Conservation (phyloP, 2,329 filamentous ascomycete species). For the Colletotrichum sp. region DNA sequence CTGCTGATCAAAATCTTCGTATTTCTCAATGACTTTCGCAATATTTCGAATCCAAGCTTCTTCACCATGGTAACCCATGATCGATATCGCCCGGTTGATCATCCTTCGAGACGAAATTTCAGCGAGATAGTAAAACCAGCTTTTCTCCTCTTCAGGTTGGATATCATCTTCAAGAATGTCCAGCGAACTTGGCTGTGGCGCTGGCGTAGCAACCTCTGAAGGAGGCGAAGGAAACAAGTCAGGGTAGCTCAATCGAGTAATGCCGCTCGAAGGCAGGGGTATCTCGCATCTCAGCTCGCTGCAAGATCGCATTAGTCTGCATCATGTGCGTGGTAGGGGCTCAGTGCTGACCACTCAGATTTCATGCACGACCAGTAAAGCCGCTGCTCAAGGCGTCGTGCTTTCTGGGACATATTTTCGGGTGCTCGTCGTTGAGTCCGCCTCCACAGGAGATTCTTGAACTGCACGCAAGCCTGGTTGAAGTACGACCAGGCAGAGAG, state of each 20-base stretch:
- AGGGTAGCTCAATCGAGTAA: slow-evolving; percentile 29
- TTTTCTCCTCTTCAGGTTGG: slow-evolving; percentile 26
- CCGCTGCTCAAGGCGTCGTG: slow-evolving; percentile 27
- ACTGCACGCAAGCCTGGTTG: slow-evolving; percentile 31
- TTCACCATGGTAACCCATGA: slow-evolving; percentile 16
- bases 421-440: background rate
- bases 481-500: slow-evolving; percentile 34
- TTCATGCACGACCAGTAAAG: slow-evolving; percentile 40
- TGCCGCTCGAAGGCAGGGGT: slow-evolving; percentile 16
- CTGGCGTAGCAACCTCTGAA: slow-evolving; percentile 10
- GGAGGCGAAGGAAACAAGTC: slow-evolving; percentile 33
- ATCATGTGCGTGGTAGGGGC: background rate
- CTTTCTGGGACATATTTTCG: background rate
- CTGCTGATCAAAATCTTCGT: slow-evolving; percentile 25
- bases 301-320: background rate
- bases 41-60: slow-evolving; percentile 25
- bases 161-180: slow-evolving; percentile 15
- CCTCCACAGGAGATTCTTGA: slow-evolving; percentile 23
- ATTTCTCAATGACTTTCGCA: slow-evolving; percentile 22
- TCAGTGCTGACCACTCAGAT: slow-evolving; percentile 29
- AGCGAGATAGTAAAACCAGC: slow-evolving; percentile 34
- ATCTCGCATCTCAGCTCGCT: slow-evolving; percentile 22
- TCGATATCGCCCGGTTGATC: slow-evolving; percentile 12
- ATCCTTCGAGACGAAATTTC: slow-evolving; percentile 33
- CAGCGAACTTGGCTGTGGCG: background rate